Conservation (phyloP, 2,329 filamentous ascomycete species). For the Alternaria sp. region DNA sequence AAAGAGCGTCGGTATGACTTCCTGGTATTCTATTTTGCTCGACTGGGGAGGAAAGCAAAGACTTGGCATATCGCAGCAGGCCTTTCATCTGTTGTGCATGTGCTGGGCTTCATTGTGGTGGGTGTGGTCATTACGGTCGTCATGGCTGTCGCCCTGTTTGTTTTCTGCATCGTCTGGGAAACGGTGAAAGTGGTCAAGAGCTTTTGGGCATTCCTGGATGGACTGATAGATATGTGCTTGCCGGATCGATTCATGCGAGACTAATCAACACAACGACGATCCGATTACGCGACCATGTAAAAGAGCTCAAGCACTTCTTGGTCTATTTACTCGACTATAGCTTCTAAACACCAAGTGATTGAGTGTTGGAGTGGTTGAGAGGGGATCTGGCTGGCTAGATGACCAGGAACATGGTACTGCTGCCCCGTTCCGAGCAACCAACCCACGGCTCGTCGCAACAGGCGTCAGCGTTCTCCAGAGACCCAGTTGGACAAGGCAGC, state of each 20-base stretch:
- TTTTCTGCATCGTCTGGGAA: background rate
- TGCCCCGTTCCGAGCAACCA: background rate
- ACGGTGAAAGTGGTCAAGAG: background rate
- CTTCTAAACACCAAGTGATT: background rate
- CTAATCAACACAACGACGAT: background rate
- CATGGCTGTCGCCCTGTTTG: background rate
- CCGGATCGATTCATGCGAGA: background rate
- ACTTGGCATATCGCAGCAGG: background rate
- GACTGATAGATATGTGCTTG: background rate
- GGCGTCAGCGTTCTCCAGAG: background rate
- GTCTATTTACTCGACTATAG: background rate
- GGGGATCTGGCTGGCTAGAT: conserved; percentile 3
- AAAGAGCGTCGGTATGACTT: conserved; percentile 1
- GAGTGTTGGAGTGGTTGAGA: background rate
- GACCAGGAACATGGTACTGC: conserved; percentile 2
- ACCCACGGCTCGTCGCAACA: background rate
- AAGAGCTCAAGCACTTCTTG: background rate
- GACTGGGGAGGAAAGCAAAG: background rate
- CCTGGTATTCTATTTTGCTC: conserved; percentile 12
- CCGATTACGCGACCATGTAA: background rate
- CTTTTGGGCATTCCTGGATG: background rate
- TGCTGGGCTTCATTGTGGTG: conserved; percentile 3
- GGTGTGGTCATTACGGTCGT: background rate
- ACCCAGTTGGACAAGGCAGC: background rate
- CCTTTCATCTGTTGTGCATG: conserved; percentile 3